Conservation (phyloP, 345 rosid genomes). For the Salix caprea region DNA sequence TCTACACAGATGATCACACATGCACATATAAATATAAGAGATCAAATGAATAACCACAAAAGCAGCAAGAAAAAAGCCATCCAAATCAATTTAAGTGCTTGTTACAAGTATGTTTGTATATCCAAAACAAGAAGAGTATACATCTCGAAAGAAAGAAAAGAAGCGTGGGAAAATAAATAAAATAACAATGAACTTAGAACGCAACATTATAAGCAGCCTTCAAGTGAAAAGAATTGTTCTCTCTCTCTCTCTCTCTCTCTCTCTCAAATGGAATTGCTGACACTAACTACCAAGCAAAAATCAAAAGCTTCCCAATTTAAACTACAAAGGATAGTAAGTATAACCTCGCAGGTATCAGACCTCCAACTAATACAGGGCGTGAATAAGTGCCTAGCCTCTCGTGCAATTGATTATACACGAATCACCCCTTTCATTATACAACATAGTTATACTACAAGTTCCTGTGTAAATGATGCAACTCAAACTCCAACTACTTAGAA, state of each 20-base stretch:
- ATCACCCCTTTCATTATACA: neutral
- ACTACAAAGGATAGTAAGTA: neutral
- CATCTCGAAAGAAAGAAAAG: neutral
- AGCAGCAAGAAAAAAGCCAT: neutral
- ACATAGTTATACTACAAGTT: neutral
- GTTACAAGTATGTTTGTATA: neutral
- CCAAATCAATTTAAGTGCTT: neutral
- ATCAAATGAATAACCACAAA: neutral
- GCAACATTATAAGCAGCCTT: neutral
- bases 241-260: neutral
- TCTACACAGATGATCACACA: conserved; percentile 34
- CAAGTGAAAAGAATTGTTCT: neutral
- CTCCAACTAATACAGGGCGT: neutral
- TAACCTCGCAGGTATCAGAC: neutral
- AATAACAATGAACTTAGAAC: neutral
- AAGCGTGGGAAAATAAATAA: neutral
- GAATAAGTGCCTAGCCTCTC: neutral
- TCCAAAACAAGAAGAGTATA: neutral
- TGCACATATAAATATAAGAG: neutral
- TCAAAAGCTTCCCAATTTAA: neutral
- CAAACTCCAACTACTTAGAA: neutral
- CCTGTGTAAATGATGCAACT: neutral
- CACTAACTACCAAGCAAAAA: neutral
- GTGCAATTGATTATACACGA: neutral
- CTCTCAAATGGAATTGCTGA: conserved; percentile 3